These are phyloP conservation scores for Oryza rufipogon DNA, from an alignment of 176 grass and related monocot species.

Conservation along the genomic window DNA sequence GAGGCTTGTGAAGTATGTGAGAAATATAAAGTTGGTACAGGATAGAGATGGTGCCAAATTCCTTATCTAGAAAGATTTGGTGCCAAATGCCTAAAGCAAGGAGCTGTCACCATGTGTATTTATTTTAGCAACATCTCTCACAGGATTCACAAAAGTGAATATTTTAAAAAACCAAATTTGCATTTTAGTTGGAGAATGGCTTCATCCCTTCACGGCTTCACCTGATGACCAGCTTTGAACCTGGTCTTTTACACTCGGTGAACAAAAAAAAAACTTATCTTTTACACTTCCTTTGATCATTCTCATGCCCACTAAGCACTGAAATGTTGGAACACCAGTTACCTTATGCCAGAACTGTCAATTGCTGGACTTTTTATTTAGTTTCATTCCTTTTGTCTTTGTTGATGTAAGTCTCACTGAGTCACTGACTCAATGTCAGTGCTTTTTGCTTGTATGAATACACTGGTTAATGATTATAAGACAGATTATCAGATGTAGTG, in stretches of 20 bases:
- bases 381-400: background rate
- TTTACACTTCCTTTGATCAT: conserved; percentile 2
- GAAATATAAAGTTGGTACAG: background rate
- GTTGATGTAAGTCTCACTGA: background rate
- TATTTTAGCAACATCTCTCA: background rate
- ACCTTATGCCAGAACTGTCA: background rate
- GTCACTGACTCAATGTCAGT: background rate
- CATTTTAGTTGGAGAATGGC: background rate
- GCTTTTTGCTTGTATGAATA: background rate
- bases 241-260: too few species aligned
- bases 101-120: background rate
- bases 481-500: background rate
- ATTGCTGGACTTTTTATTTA: background rate
- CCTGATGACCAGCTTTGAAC: background rate
- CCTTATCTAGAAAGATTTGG: too few species aligned
- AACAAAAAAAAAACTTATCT: background rate
- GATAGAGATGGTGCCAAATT: background rate
- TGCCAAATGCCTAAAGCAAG: background rate
- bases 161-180: background rate
- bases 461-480: background rate
- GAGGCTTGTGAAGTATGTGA: background rate
- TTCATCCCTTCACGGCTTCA: background rate
- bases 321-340: background rate
- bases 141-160: background rate
- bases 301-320: background rate